These are phyloP conservation scores for Thielaviopsis populi DNA, from an alignment of 2,329 filamentous ascomycete species.

Conservation along the genomic window DNA sequence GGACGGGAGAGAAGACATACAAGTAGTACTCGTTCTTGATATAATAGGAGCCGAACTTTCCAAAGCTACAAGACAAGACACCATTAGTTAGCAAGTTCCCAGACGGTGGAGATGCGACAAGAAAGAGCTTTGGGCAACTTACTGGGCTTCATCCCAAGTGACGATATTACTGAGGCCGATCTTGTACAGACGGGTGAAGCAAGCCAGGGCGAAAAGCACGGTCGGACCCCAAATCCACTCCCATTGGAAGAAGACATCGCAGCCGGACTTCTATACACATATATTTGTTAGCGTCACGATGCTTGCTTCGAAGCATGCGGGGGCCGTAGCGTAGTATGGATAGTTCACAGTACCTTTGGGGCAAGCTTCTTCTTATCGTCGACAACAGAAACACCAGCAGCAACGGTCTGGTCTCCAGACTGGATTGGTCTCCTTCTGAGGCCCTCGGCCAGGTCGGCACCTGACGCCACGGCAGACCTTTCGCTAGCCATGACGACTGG, in stretches of 20 bases:
- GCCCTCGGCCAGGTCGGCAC: constrained; percentile 42
- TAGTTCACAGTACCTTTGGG: constrained; percentile 35
- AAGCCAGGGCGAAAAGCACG: constrained; percentile 44
- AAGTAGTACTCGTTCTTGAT: constrained; percentile 99
- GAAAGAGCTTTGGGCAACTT: constrained; percentile 23
- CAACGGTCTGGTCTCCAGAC: constrained; percentile 5
- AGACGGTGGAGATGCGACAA: not conserved
- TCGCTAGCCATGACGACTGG: constrained; percentile 35
- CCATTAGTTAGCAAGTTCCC: not conserved
- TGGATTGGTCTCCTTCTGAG: constrained; percentile 39
- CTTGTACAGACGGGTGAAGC: constrained; percentile 55
- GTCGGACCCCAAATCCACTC: constrained; percentile 46
- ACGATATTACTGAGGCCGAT: constrained; percentile 53
- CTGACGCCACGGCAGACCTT: constrained; percentile 42
- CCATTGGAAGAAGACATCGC: constrained; percentile 49
- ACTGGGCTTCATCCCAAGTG: constrained; percentile 54
- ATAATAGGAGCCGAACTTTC: constrained; percentile 98
- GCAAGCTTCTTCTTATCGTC: constrained; percentile 43
- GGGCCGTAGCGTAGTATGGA: not conserved
- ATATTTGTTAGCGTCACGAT: constrained; percentile 2
- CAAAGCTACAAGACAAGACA: constrained; percentile 45
- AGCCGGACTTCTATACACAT: constrained; percentile 35
- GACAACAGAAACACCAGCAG: constrained; percentile 26
- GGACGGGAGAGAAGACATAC: constrained; percentile 17
- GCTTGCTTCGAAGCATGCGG: not conserved